Base-by-base conservation (phyloP, 495 filamentous ascomycete genomes). In the Durotheca rogersii region DNA sequence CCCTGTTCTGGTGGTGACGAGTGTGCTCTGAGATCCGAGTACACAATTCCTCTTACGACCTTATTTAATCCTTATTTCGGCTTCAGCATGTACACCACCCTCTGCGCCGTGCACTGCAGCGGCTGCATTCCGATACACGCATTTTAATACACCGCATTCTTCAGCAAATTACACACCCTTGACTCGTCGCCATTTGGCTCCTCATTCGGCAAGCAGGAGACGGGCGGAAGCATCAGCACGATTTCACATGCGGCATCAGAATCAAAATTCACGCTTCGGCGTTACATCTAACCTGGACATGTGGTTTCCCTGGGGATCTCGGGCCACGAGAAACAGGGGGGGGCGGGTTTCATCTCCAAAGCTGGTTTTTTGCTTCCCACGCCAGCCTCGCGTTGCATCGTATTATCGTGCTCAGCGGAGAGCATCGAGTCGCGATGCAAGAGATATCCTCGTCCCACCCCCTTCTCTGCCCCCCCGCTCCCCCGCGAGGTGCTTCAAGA, bases 81-180 rank as follows among this genome's bases (percentile, higher is more conserved):
- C 6, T 59, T 62, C 55, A 41, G 59, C 21, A 4, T 55, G 48
- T 53, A 62, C 53, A 58, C 41, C 49, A 60, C 38, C 46, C 38
- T 50, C 41, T 38, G 57, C 62, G 57, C 45, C 59, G 49, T 48
- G 51, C 51, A 12, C n/a, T 63, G 66, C 64, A 66, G 65, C 65
- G 53, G 51, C 47, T 53, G 51, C 64, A 67, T 68, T 71, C 58
- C 67, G 63, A 66, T 70, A 70, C 60, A 55, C 36, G 56, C 57
- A 65, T 72, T 72, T 71, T 70, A 72, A 65, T 66, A 60, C 64
- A 60, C 66, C 64, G 57, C 65, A 62, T 57, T 52, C 51, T 61
- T 52, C 51, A 44, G 30, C 31, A 29, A 31, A n/a, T n/a, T 52
- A 69, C 67, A 67, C 17, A 67, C 52, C 62, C 53, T 59, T 44